Evolutionary conservation across 331 rosid genomes (phyloP), one percentile per base, ranked within the genome.

Genomic region (Acacia concinna): DNA sequence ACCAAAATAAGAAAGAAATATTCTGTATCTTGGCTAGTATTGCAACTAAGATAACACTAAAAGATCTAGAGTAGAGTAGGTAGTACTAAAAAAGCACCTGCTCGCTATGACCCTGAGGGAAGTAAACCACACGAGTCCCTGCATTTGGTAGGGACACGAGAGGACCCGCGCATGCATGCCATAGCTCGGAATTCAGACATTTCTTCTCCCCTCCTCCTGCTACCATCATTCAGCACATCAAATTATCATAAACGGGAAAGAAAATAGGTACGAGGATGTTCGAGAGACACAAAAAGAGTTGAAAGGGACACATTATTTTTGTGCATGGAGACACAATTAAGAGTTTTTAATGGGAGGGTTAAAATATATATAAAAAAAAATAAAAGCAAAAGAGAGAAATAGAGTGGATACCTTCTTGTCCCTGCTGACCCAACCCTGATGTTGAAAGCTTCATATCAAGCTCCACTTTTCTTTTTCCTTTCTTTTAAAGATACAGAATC

Each of bases 81-180:
- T 63, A 67, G 47, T 65, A 68, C 73, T 18, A 20, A 32, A 74
- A 44, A 37, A 44, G 31, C 70, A 91, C 97, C 97, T 91, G 98
- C 88, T 91, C 98, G 67, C 98, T 93, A 63, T 93, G 98, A 76
- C 98, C 98, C 92, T 93, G 98, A 76, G 98, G 96, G 81, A 93
- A 93, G 96, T 93, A 93, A 72, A 93, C 98, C 77, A 91, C 98
- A 62, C 97, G 92, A 82, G 96, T 87, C 74, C 97, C 98, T 8
- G 91, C 81, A 28, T 89, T 87, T 37, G 98, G 98, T 77, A 93
- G 97, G 86, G 97, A 93, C 86, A 93, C 98, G 14, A 93, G 81
- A 76, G 98, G 98, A 77, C 98, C 98, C 34, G 97, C 98, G 73
- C 98, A 93, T 60, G 98, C 98, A 90, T 93, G 98, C 98, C 98